Evolutionary conservation across 805 yeast species (phyloP).

Genomic region (Saturnispora besseyi): DNA sequence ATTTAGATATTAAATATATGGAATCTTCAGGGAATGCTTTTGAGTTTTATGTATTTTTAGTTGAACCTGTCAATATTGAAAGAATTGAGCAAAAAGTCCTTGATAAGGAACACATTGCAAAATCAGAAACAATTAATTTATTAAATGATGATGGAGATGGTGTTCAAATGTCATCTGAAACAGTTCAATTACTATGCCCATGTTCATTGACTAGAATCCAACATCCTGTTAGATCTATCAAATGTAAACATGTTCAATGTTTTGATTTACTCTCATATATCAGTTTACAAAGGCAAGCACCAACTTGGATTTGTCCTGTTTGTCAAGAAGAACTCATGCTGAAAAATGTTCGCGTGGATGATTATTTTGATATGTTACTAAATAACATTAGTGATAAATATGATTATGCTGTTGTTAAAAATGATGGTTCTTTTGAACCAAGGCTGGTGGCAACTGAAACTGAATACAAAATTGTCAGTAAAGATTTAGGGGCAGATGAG

Average conservation of each 20-base stretch:
- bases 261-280: slow-evolving; percentile 74
- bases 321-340: slow-evolving; percentile 49
- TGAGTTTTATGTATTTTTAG: slow-evolving; percentile 50
- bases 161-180: slow-evolving; percentile 50
- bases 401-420: slow-evolving; percentile 56
- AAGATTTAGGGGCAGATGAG: not conserved
- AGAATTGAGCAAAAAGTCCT: slow-evolving; percentile 34
- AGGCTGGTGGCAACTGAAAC: slow-evolving; percentile 9
- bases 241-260: slow-evolving; percentile 78
- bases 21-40: slow-evolving; percentile 40
- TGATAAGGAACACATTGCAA: slow-evolving; percentile 43
- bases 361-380: slow-evolving; percentile 59
- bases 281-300: slow-evolving; percentile 65
- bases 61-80: slow-evolving; percentile 37
- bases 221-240: slow-evolving; percentile 59
- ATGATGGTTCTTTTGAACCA: slow-evolving; percentile 68
- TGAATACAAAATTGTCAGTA: slow-evolving; percentile 6
- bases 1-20: slow-evolving; percentile 47
- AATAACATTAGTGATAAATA: slow-evolving; percentile 42
- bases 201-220: slow-evolving; percentile 61
- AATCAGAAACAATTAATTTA: slow-evolving; percentile 34
- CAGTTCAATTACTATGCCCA: slow-evolving; percentile 69
- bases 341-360: slow-evolving; percentile 62
- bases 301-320: slow-evolving; percentile 85
- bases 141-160: slow-evolving; percentile 33